Conservation (phyloP, 768 basidiomycete species). For the Paxillus ammoniavirescens region DNA sequence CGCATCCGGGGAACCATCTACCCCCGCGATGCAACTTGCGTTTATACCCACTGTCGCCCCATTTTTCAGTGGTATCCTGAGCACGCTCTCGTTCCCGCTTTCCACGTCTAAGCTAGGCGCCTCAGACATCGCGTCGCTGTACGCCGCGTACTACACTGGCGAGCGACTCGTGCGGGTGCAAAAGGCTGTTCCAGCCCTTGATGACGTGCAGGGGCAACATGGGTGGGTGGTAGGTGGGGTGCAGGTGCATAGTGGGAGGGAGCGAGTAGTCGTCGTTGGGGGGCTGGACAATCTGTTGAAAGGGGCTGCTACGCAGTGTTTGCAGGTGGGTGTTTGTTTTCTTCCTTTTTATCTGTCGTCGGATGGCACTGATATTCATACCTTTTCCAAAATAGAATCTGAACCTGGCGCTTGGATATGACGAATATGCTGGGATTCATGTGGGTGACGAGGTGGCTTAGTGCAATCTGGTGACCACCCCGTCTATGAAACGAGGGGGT, state of each 20-base stretch:
- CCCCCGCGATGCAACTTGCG: slow-evolving; percentile 53
- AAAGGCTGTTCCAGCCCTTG: slow-evolving; percentile 69
- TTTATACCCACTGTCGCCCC: slow-evolving; percentile 88
- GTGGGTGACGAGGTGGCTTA: slow-evolving; percentile 13
- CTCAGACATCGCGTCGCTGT: slow-evolving; percentile 67
- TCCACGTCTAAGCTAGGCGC: slow-evolving; percentile 59
- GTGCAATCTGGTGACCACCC: not conserved
- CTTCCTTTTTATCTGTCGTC: not conserved
- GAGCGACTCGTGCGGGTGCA: slow-evolving; percentile 73
- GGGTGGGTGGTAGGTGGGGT: slow-evolving; percentile 91
- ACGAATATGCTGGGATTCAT: slow-evolving; percentile 81
- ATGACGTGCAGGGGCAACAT: slow-evolving; percentile 78
- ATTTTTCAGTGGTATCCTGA: slow-evolving; percentile 97
- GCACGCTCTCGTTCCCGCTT: slow-evolving; percentile 82
- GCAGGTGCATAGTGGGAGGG: slow-evolving; percentile 87
- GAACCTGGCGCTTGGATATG: slow-evolving; percentile 85
- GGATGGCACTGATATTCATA: not conserved
- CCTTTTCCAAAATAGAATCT: slow-evolving; percentile 62
- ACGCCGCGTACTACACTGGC: slow-evolving; percentile 69
- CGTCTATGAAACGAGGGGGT: too few species aligned
- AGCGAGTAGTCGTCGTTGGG: slow-evolving; percentile 93
- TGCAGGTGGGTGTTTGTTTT: slow-evolving; percentile 63
- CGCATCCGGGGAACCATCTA: not conserved
- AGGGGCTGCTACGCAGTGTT: slow-evolving; percentile 97
- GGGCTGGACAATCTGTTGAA: slow-evolving; percentile 96